phyloP scores from a whole-genome alignment of 2,329 filamentous ascomycete genomes.

The Rhytidhysteron rufulum region DNA sequence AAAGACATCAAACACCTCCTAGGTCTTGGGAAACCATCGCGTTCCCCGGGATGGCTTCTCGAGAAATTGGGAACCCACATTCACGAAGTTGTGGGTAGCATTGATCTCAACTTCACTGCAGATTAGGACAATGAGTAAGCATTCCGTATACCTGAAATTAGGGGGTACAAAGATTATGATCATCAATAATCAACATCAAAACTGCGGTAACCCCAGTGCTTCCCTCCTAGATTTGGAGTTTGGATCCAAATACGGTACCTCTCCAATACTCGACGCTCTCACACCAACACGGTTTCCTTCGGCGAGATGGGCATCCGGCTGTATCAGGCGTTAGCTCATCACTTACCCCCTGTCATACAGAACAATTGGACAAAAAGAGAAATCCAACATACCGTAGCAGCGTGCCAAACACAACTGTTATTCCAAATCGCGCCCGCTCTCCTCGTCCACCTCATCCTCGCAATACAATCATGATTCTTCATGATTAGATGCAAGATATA shows the following conservation, averaged over 20 bases:
- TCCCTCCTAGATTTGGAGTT: slow-evolving; percentile 22
- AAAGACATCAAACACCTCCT: no score
- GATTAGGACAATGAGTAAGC: background rate
- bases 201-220: slow-evolving; percentile 9
- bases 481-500: slow-evolving; percentile 36
- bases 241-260: slow-evolving; percentile 38
- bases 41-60: no score
- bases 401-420: slow-evolving; percentile 27
- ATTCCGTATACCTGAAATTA: background rate
- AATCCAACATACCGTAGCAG: slow-evolving; percentile 13
- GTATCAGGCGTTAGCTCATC: background rate
- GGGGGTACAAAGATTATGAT: no score
- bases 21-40: no score
- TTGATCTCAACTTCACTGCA: no score
- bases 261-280: slow-evolving; percentile 37
- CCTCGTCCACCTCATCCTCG: slow-evolving; percentile 38
- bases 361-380: background rate
- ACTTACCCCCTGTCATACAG: slow-evolving; percentile 1
- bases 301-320: slow-evolving; percentile 20
- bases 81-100: background rate
- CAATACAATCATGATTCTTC: slow-evolving; percentile 39
- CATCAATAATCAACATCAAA: no score
- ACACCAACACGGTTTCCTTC: slow-evolving; percentile 26
- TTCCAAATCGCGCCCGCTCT: slow-evolving; percentile 42
- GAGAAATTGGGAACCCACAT: background rate